Evolutionary conservation across 2,329 filamentous ascomycete genomes (phyloP).

Genomic region (Dactylellina parvicollis): DNA sequence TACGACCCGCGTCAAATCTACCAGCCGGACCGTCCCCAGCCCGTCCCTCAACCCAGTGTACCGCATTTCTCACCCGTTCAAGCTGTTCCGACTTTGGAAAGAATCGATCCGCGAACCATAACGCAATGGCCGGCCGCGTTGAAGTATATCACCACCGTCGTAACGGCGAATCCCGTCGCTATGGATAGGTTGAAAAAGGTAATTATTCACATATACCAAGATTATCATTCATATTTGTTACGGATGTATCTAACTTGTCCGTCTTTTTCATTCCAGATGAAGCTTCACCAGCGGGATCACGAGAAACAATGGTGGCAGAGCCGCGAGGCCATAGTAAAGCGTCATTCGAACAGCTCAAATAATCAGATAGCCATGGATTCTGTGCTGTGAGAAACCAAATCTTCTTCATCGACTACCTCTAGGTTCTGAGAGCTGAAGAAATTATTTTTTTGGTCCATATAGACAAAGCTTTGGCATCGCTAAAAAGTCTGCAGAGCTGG

Average conservation of each 20-base stretch:
- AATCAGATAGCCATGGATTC: slow-evolving; percentile 54
- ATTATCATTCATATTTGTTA: neutral
- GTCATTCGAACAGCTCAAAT: slow-evolving; percentile 51
- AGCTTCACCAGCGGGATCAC: slow-evolving; percentile 56
- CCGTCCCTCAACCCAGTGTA: neutral
- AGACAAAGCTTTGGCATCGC: slow-evolving; percentile 47
- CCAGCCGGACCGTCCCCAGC: slow-evolving; percentile 30
- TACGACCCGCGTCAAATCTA: slow-evolving; percentile 46
- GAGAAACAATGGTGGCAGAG: slow-evolving; percentile 56
- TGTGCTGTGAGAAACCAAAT: slow-evolving; percentile 12
- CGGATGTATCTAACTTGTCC: neutral
- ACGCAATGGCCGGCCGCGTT: slow-evolving; percentile 56
- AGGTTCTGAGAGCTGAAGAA: neutral
- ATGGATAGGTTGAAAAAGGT: slow-evolving; percentile 56
- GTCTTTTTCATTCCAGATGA: slow-evolving; percentile 47
- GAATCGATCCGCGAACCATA: slow-evolving; percentile 52
- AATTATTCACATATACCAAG: neutral
- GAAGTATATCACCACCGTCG: slow-evolving; percentile 56
- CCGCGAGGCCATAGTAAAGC: slow-evolving; percentile 55
- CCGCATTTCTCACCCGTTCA: neutral
- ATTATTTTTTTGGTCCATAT: slow-evolving; percentile 22
- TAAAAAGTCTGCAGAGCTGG: slow-evolving; percentile 18
- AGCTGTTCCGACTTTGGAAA: neutral
- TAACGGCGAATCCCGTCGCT: slow-evolving; percentile 50
- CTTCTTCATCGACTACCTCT: neutral